phyloP scores from a whole-genome alignment of 2,329 filamentous ascomycete genomes.

The Polychaeton citri region DNA sequence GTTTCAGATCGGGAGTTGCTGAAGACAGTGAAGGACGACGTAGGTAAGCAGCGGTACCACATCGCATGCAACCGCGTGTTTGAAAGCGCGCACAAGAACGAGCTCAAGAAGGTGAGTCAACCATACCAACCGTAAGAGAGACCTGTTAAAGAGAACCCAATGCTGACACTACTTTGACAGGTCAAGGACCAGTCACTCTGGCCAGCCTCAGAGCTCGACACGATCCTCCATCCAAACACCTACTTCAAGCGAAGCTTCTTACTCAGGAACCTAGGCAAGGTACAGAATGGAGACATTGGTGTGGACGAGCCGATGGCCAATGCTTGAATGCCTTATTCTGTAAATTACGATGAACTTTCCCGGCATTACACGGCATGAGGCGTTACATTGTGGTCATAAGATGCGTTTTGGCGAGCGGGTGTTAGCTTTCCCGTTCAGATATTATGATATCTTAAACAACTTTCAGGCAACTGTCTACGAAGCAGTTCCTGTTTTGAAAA shows the following conservation, averaged over 20 bases:
- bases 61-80: conserved; percentile 96
- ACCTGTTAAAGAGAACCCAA: background rate
- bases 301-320: conserved; percentile 13
- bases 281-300: conserved; percentile 22
- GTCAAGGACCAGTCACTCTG: conserved; percentile 35
- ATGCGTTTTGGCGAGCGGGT: too few relatives aligned
- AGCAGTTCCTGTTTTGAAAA: too few relatives aligned
- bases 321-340: too few relatives aligned
- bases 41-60: conserved; percentile 77
- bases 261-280: conserved; percentile 60
- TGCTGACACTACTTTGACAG: too few relatives aligned
- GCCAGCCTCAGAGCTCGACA: conserved; percentile 64
- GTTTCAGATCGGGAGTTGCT: conserved; percentile 66
- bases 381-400: too few relatives aligned
- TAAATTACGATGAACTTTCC: background rate
- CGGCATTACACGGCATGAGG: background rate
- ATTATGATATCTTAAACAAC: too few relatives aligned
- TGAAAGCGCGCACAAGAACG: conserved; percentile 63
- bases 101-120: conserved; percentile 30
- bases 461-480: too few relatives aligned
- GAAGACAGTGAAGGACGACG: conserved; percentile 74
- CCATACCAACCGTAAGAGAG: background rate
- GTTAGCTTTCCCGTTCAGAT: too few relatives aligned
- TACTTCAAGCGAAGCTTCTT: conserved; percentile 94
- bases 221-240: conserved; percentile 92